Evolutionary conservation across 192 early-diverging fungal genomes (phyloP).

Genomic region (Chytriomyces sp.): DNA sequence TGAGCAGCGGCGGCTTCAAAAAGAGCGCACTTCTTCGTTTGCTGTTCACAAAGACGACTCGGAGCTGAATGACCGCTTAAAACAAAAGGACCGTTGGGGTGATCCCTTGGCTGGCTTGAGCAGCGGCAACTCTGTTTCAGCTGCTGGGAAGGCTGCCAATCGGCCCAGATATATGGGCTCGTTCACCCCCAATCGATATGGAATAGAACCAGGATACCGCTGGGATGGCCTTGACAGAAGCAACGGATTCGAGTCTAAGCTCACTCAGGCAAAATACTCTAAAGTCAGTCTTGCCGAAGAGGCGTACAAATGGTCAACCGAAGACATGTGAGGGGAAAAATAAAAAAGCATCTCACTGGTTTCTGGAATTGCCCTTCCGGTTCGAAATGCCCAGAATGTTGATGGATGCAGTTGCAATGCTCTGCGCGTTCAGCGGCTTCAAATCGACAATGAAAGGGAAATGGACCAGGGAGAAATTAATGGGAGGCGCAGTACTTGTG

Average conservation of each 20-base stretch:
- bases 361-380: conserved; percentile 55
- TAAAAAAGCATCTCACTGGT: not conserved
- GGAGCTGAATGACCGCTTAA: conserved; percentile 59
- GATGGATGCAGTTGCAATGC: conserved; percentile 60
- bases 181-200: conserved; percentile 71
- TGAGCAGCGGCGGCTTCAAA: conserved; percentile 33
- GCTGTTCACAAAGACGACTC: conserved; percentile 53
- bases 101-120: conserved; percentile 68
- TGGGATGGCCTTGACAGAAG: conserved; percentile 84
- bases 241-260: conserved; percentile 72
- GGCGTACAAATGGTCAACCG: conserved; percentile 57
- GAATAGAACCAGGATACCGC: conserved; percentile 74
- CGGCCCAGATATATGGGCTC: conserved; percentile 29
- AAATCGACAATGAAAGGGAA: conserved; percentile 83
- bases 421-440: conserved; percentile 67
- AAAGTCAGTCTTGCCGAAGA: conserved; percentile 30
- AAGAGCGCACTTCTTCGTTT: conserved; percentile 47
- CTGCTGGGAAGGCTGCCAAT: not conserved
- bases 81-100: conserved; percentile 64
- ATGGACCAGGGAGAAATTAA: conserved; percentile 53
- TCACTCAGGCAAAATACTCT: conserved; percentile 47
- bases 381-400: conserved; percentile 71
- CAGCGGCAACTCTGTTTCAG: conserved; percentile 1
- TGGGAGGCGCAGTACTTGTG: conserved; percentile 36
- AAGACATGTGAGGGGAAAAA: conserved; percentile 41